These are phyloP conservation scores for Neonectria punicea DNA, from an alignment of 2,329 filamentous ascomycete species.

Conservation along the genomic window DNA sequence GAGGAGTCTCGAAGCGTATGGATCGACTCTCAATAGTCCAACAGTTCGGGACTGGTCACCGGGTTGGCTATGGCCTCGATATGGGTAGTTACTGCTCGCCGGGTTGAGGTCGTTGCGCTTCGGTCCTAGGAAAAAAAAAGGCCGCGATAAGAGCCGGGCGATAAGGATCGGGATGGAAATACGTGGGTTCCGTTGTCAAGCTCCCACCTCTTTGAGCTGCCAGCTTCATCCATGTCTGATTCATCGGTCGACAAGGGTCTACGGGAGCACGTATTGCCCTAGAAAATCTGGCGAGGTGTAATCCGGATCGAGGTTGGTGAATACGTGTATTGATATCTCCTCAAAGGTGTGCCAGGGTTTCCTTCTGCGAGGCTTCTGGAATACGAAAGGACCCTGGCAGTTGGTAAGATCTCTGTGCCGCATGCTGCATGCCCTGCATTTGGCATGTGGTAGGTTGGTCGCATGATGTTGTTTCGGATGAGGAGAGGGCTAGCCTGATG, in stretches of 20 bases:
- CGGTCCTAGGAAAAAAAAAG: slow-evolving; percentile 35
- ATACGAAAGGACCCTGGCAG: slow-evolving; percentile 15
- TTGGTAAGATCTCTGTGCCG: slow-evolving; percentile 6
- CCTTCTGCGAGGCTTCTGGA: slow-evolving; percentile 24
- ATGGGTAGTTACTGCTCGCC: slow-evolving; percentile 14
- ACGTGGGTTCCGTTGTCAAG: slow-evolving; percentile 28
- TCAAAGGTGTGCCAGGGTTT: not conserved
- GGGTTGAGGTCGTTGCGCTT: slow-evolving; percentile 24
- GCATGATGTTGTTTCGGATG: slow-evolving; percentile 11
- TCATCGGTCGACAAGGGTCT: not conserved
- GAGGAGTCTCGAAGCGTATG: slow-evolving; percentile 1
- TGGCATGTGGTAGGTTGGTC: slow-evolving; percentile 7
- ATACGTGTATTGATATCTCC: not conserved
- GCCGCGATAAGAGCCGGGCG: slow-evolving; percentile 34
- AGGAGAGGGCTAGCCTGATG: not conserved
- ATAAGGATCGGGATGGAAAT: slow-evolving; percentile 44
- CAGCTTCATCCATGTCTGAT: not conserved
- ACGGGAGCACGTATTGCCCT: not conserved
- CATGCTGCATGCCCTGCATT: slow-evolving; percentile 5
- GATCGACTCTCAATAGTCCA: slow-evolving; percentile 1
- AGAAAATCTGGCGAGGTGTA: not conserved
- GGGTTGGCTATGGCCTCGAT: slow-evolving; percentile 25
- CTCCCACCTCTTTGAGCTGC: not conserved
- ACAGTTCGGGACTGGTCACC: slow-evolving; percentile 7
- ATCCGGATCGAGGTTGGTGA: too few species aligned